Conservation (phyloP, 345 rosid genomes). For the Eucalyptus guilfoylei region DNA sequence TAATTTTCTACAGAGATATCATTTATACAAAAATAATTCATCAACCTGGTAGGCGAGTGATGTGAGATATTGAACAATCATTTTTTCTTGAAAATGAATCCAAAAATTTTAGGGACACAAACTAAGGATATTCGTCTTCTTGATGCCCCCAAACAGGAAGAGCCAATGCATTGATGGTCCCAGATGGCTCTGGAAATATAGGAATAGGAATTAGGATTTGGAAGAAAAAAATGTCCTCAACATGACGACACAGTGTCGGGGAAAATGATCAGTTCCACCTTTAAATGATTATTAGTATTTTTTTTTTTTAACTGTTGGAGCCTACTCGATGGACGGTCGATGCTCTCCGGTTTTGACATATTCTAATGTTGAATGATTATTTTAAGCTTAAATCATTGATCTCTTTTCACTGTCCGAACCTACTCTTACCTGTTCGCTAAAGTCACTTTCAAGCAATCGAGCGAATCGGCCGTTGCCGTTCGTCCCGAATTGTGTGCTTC, state of each 20-base stretch:
- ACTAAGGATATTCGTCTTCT: not conserved
- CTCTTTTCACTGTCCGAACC: not conserved
- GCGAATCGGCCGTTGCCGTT: not conserved
- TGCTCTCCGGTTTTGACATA: not conserved
- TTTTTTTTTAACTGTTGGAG: not conserved
- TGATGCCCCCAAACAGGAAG: not conserved
- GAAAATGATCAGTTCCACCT: not conserved
- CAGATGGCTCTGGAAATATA: not conserved
- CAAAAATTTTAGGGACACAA: not conserved
- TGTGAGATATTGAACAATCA: rapidly evolving
- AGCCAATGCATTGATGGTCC: not conserved
- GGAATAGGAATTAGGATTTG: not conserved
- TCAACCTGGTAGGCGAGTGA: rapidly evolving
- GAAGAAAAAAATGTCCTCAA: not conserved
- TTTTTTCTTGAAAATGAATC: not conserved
- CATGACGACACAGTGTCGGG: not conserved
- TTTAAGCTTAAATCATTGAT: not conserved
- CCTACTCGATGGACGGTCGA: not conserved
- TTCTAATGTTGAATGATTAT: not conserved
- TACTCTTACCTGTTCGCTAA: not conserved
- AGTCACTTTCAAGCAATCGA: not conserved
- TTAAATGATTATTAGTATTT: not conserved
- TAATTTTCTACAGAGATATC: no score
- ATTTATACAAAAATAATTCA: not conserved
- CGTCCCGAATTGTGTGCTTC: not conserved